phyloP scores from a whole-genome alignment of 805 yeast genomes.

The Wickerhamiella kazuoi region DNA sequence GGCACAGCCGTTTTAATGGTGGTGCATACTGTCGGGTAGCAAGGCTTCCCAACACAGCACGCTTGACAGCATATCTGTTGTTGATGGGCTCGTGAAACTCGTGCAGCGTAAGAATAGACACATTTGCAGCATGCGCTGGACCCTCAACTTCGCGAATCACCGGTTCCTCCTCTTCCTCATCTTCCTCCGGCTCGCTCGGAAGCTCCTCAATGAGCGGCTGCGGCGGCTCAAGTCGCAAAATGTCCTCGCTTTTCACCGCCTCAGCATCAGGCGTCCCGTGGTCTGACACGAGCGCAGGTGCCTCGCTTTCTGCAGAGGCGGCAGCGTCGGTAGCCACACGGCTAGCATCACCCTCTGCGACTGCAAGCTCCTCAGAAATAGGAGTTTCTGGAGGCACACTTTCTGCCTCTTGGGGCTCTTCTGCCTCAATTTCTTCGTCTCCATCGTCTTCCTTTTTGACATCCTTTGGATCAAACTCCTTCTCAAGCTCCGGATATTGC shows the following conservation, averaged over 20 bases:
- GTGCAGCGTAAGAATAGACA: conserved; percentile 37
- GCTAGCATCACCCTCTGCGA: conserved; percentile 12
- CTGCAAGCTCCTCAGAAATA: background rate
- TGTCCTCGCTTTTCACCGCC: background rate
- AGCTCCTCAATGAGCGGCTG: background rate
- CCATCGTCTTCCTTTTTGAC: conserved; percentile 5
- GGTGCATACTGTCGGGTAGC: conserved; percentile 5
- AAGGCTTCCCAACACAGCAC: conserved; percentile 36
- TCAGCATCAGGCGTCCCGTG: background rate
- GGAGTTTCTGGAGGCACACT: background rate
- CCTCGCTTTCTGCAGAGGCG: background rate
- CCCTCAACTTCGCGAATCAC: conserved; percentile 33
- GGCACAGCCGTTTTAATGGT: conserved; percentile 44
- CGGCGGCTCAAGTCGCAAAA: background rate
- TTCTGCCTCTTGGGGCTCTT: background rate
- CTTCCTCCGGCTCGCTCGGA: conserved; percentile 1
- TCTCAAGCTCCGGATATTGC: conserved; percentile 2
- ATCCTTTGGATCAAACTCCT: conserved; percentile 1
- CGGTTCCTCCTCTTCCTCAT: background rate
- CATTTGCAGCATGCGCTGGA: conserved; percentile 35
- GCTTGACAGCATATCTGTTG: conserved; percentile 15
- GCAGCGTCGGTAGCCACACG: background rate
- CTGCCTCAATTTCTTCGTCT: background rate
- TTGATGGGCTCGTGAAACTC: conserved; percentile 24
- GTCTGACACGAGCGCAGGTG: background rate